These are phyloP conservation scores for Aspergillus cavernicola DNA, from an alignment of 495 filamentous ascomycete species.

Conservation along the genomic window DNA sequence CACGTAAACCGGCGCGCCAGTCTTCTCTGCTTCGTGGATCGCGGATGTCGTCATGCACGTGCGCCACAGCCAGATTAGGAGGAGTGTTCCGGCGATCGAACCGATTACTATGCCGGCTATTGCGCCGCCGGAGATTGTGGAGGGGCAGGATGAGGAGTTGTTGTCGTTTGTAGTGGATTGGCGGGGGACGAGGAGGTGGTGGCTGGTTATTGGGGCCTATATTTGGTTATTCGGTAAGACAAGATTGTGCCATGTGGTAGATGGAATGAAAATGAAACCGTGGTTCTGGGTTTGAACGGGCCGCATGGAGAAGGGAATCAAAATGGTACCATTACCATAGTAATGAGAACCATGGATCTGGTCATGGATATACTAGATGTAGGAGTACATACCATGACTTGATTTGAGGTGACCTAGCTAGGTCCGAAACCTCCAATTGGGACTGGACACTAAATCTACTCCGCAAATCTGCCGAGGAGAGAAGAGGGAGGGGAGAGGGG, in stretches of 20 bases:
- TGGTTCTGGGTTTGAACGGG: too few species aligned
- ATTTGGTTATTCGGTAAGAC: background rate
- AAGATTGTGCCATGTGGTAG: background rate
- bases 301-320: too few species aligned
- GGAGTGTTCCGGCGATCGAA: slow-evolving; percentile 50
- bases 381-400: too few species aligned
- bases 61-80: slow-evolving; percentile 51
- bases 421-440: too few species aligned
- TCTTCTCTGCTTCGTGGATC: slow-evolving; percentile 22
- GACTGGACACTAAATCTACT: too few species aligned
- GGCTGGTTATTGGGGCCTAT: background rate
- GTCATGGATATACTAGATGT: too few species aligned
- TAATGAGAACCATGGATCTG: too few species aligned
- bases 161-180: background rate
- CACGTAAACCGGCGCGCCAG: slow-evolving; percentile 7
- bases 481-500: too few species aligned
- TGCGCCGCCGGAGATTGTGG: slow-evolving; percentile 48
- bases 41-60: slow-evolving; percentile 24
- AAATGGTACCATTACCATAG: too few species aligned
- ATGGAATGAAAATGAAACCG: background rate
- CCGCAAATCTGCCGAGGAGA: too few species aligned
- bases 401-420: too few species aligned
- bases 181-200: background rate
- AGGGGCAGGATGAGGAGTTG: slow-evolving; percentile 23
- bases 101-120: slow-evolving; percentile 62